A percentile compares a stretch with the other conserved stretches of the same genome.
phyloP scores from a whole-genome alignment of 495 filamentous ascomycete genomes.

The Schizothecium vesticola region DNA sequence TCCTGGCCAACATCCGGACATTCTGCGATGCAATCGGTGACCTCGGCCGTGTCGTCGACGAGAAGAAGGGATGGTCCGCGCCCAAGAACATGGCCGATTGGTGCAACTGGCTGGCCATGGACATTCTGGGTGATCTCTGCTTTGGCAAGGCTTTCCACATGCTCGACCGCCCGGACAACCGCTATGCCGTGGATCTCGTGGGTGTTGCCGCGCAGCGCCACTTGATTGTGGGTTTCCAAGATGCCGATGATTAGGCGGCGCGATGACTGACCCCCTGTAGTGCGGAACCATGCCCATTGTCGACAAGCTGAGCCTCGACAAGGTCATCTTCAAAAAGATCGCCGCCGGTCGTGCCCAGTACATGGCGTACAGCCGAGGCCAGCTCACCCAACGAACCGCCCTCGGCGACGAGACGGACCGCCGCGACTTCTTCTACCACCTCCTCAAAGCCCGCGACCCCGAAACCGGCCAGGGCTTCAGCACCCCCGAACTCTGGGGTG shows the following conservation, averaged over 20 bases:
- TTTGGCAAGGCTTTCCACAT: constrained; percentile 70
- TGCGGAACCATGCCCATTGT: constrained; percentile 52
- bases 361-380: constrained; percentile 51
- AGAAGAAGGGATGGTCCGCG: constrained; percentile 40
- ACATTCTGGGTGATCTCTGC: constrained; percentile 65
- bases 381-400: constrained; percentile 51
- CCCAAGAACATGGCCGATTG: constrained; percentile 56
- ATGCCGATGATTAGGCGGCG: neutral
- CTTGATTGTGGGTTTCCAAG: constrained; percentile 42
- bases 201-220: constrained; percentile 52
- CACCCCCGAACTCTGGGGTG: constrained; percentile 63
- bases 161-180: constrained; percentile 55
- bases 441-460: constrained; percentile 54
- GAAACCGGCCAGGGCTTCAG: constrained; percentile 61
- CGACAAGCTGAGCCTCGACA: constrained; percentile 52
- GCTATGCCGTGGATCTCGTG: constrained; percentile 54
- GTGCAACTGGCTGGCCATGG: constrained; percentile 64
- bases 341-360: constrained; percentile 46
- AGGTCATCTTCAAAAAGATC: constrained; percentile 53
- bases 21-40: constrained; percentile 47
- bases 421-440: constrained; percentile 59
- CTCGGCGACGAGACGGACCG: constrained; percentile 53
- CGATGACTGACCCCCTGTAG: constrained; percentile 21
- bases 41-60: constrained; percentile 28
- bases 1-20: constrained; percentile 47